Base-by-base conservation (phyloP, 306 rosid species). In the Cercis canadensis region DNA sequence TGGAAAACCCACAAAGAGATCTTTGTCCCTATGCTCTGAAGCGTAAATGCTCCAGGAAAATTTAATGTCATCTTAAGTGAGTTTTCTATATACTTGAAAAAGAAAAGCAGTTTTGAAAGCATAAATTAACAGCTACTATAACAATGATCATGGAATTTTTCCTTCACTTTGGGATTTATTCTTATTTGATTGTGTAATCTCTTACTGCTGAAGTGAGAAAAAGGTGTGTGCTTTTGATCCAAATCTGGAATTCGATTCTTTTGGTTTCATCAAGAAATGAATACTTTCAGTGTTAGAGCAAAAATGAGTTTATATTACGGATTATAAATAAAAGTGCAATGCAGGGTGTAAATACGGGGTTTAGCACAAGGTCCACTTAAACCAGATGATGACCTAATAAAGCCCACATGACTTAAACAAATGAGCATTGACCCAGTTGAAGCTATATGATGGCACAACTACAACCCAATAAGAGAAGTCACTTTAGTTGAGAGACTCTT, bases 231-330 rank as follows among this genome's bases (percentile, higher is more conserved):
- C 85, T 86, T 90, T 78, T 76, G 83, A 84, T 75, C 80, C 86
- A 87, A 80, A 86, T 86, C 89, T 84, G 72, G 72, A 79, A 59
- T 15, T 70, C 72, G 84, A 69, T 72, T 73, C 78, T 73, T 84
- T 74, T 55, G 18, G 75, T 81, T 55, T 64, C 69, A 73, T 76
- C 56, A 80, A 83, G 91, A 81, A 88, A 88, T 45, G 83, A 91
- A 87, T 83, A 66, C 64, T 72, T 70, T 24, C 62, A 8, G 49
- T 18, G 55, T 73, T 12, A 43, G 49, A 43, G 1, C 4, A 2
- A 43, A 43, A 43, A 43, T 9, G 14, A 43, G 3, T 46, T 60
- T 49, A 17, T 60, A 18, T 44, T 12, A 57, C n/a, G 63, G 43
- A 51, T 69, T 43, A 15, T 57, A 67, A 67, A 59, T 83, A 78